Evolutionary conservation across 805 yeast species (phyloP), one percentile per base, ranked within the genome.

Genomic region (Wickerhamomyces rabaulensis): DNA sequence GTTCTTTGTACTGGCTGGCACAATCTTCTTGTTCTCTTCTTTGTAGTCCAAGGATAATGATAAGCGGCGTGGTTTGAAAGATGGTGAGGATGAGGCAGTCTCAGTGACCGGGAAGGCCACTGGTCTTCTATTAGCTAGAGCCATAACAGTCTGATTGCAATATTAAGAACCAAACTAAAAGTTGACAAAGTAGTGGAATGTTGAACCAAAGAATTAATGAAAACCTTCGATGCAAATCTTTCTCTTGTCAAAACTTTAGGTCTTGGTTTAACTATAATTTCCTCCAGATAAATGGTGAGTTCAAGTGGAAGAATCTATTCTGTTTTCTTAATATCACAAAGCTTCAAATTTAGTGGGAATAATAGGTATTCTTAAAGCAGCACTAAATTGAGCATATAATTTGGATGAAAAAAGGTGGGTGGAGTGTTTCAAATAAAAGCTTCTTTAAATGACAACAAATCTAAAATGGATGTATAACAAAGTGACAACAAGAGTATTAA

Each of bases 51-150:
- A 37, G 29, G 48, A 52, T 44, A 59, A 44, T 46, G 63, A 55
- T 45, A 61, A 51, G 29, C 63, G 63, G 38, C 63, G 61, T 22
- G 64, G 63, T 46, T 59, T 56, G 45, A 53, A 60, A 7, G 60
- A 53, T 15, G 63, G 64, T 9, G 65, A 58, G 3, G 60, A 48
- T 7, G 61, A 42, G 4, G 55, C 40, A 12, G 59, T 43, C 40
- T 69, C 73, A 47, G 53, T 43, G 33, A 66, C 61, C 25, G 82
- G 77, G 55, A 79, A 68, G 31, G 74, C 77, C 44, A 78, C 71
- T 23, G 84, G 84, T 72, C 84, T 78, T 70, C 82, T 75, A 60
- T 80, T 82, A 51, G 86, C 80, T 67, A 80, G 71, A 47, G 86
- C 86, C 86, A 80, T 80, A 40, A 25, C 58, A 20, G 12, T 22